These are phyloP conservation scores for Syncephalastrum racemosum DNA, from an alignment of 371 early-diverging fungal genomes.

Conservation along the genomic window DNA sequence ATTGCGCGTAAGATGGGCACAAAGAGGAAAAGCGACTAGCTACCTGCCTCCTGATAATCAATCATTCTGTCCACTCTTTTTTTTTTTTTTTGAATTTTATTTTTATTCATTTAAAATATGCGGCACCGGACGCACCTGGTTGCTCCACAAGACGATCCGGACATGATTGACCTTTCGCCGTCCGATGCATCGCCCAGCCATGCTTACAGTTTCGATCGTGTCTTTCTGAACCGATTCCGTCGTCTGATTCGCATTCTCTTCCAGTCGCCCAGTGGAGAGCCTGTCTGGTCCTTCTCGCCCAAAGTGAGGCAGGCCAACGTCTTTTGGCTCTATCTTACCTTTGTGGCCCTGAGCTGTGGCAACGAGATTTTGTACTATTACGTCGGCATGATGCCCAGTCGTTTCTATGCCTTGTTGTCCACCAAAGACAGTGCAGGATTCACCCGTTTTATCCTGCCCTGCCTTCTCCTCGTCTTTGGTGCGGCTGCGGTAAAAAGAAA, in stretches of 20 bases:
- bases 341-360: constrained; percentile 42
- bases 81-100: no score
- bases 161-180: constrained; percentile 10
- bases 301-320: constrained; percentile 31
- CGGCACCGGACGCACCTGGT: no score
- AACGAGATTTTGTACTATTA: constrained; percentile 69
- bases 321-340: constrained; percentile 47
- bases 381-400: constrained; percentile 70
- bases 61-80: no score
- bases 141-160: no score
- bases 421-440: constrained; percentile 64
- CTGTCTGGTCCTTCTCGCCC: constrained; percentile 16
- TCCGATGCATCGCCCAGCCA: background rate
- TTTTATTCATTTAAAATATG: no score
- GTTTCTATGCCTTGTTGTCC: constrained; percentile 70
- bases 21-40: no score
- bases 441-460: constrained; percentile 43
- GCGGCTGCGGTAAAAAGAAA: constrained; percentile 55
- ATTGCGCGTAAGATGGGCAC: no score
- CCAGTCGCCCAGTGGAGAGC: constrained; percentile 11
- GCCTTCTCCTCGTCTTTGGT: constrained; percentile 54
- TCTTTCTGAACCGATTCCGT: constrained; percentile 47
- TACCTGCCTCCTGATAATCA: no score
- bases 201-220: constrained; percentile 46
- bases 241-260: constrained; percentile 47